phyloP scores from a whole-genome alignment of 257 asterid genomes.

The Craterostigma plantagineum region DNA sequence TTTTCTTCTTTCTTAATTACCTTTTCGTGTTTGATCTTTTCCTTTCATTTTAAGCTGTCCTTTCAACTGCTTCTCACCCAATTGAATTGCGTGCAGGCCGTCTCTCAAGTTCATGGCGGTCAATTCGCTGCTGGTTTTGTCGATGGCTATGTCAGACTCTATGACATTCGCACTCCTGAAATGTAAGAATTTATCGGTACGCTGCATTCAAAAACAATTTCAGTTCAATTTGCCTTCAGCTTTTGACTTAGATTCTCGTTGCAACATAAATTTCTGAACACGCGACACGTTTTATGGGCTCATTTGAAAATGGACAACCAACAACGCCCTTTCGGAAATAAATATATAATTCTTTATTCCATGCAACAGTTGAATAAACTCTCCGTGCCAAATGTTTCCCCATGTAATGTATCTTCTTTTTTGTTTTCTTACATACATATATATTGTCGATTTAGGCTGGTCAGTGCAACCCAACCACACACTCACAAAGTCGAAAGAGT shows the following conservation, averaged over 20 bases:
- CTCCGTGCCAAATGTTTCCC: background rate
- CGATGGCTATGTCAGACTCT: slow-evolving; percentile 71
- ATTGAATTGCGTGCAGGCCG: slow-evolving; percentile 29
- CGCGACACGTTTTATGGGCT: too few species aligned
- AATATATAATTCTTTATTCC: too few species aligned
- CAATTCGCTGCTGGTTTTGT: slow-evolving; percentile 85
- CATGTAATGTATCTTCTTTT: background rate
- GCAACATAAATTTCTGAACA: too few species aligned
- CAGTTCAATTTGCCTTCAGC: background rate
- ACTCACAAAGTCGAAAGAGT: slow-evolving; percentile 59
- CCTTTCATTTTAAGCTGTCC: slow-evolving; percentile 1
- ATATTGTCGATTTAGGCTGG: slow-evolving; percentile 46
- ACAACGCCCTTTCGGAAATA: too few species aligned
- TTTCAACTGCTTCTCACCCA: background rate
- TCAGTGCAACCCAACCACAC: slow-evolving; percentile 50
- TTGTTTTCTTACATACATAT: background rate
- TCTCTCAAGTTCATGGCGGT: slow-evolving; percentile 81
- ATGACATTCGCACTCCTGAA: slow-evolving; percentile 67
- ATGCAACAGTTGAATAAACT: background rate
- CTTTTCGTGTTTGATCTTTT: background rate
- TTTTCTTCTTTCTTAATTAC: background rate
- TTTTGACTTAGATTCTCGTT: background rate
- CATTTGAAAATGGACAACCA: too few species aligned
- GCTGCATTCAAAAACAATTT: too few species aligned
- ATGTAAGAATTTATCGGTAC: slow-evolving; percentile 67